These are phyloP conservation scores for Sabuloglossum arenarium DNA, from an alignment of 495 filamentous ascomycete genomes.

Conservation along the genomic window DNA sequence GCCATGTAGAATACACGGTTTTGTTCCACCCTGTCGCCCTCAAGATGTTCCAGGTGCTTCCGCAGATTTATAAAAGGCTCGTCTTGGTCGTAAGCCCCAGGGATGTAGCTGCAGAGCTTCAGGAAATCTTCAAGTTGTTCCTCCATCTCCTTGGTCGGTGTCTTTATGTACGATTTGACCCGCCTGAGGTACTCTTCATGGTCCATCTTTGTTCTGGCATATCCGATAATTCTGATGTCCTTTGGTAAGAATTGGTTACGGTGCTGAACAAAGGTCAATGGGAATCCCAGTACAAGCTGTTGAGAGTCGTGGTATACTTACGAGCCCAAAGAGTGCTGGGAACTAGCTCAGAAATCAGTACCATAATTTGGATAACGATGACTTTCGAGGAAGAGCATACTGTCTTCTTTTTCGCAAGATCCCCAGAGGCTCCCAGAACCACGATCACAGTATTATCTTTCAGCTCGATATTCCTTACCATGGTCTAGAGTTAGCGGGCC, in stretches of 20 bases:
- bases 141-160: slow-evolving; percentile 92
- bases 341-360: slow-evolving; percentile 38
- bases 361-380: slow-evolving; percentile 4
- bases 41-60: slow-evolving; percentile 75
- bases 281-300: not conserved
- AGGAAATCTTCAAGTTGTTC: slow-evolving; percentile 83
- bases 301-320: slow-evolving; percentile 30
- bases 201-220: slow-evolving; percentile 99
- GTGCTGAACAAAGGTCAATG: slow-evolving; percentile 32
- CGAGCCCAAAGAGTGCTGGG: slow-evolving; percentile 94
- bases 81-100: slow-evolving; percentile 93
- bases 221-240: slow-evolving; percentile 93
- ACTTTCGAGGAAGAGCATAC: slow-evolving; percentile 29
- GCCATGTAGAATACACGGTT: slow-evolving; percentile 99
- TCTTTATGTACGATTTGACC: slow-evolving; percentile 97
- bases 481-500: slow-evolving; percentile 9
- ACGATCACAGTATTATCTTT: slow-evolving; percentile 98
- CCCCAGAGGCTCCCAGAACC: slow-evolving; percentile 90
- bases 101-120: slow-evolving; percentile 73
- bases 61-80: slow-evolving; percentile 80
- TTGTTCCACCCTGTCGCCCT: slow-evolving; percentile 61
- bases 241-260: slow-evolving; percentile 97
- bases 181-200: slow-evolving; percentile 82
- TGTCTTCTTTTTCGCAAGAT: slow-evolving; percentile 99
- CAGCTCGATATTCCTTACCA: slow-evolving; percentile 59